phyloP scores from a whole-genome alignment of 441 rosid species.

The Hura crepitans region DNA sequence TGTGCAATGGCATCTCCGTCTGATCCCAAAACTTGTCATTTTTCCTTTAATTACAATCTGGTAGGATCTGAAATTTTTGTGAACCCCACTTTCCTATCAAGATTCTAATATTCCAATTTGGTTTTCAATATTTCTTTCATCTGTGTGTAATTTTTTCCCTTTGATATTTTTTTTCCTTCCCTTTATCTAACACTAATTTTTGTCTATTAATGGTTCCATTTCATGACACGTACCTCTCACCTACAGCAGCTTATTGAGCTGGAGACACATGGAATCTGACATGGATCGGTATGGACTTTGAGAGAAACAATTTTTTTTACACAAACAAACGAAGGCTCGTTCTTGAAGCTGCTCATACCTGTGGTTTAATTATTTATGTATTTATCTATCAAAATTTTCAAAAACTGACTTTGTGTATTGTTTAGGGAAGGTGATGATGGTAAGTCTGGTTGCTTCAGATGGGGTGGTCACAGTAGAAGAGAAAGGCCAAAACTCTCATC shows the following conservation, averaged over 20 bases:
- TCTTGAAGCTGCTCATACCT: constrained; percentile 24
- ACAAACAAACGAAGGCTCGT: constrained; percentile 20
- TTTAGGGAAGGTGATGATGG: constrained; percentile 20
- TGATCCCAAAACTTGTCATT: constrained; percentile 40
- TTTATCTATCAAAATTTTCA: background rate
- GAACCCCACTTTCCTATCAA: constrained; percentile 41
- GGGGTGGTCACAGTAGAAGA: constrained; percentile 27
- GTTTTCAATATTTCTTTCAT: constrained; percentile 10
- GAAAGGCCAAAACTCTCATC: constrained; percentile 31
- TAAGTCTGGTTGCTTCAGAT: constrained; percentile 16
- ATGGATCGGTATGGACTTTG: constrained; percentile 38
- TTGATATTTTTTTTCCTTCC: background rate
- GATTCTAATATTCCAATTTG: constrained; percentile 31
- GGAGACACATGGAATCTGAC: constrained; percentile 66
- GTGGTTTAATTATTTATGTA: no score
- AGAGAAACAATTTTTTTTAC: constrained; percentile 33
- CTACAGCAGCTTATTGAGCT: constrained; percentile 42
- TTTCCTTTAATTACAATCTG: constrained; percentile 28
- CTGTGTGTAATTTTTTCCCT: background rate
- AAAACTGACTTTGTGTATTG: background rate
- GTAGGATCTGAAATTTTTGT: constrained; percentile 17
- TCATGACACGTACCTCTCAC: constrained; percentile 49
- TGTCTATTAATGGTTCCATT: constrained; percentile 32
- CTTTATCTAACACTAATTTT: constrained; percentile 16
- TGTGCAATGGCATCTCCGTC: constrained; percentile 36